Base-by-base conservation (phyloP, 1,139 yeast species). In the Arxiozyma telluris region DNA sequence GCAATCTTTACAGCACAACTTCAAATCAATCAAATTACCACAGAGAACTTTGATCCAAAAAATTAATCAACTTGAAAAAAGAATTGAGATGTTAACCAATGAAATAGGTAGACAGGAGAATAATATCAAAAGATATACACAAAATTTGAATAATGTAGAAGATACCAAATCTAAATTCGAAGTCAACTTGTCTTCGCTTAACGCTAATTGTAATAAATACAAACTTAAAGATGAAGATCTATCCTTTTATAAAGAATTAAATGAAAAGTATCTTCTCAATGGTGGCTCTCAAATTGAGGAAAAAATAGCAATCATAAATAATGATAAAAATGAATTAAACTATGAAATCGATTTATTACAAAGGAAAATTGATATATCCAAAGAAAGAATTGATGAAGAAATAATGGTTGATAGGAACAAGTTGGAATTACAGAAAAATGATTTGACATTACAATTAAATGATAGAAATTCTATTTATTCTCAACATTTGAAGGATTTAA, bases 281-380 rank as follows among this genome's bases (percentile, higher is more conserved):
- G 84, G 82, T 1, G 91, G 91, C 25, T 77, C 84, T 11, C 70
- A 75, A 44, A 73, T 83, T 47, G 84, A 83, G 57, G 83, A 80
- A 56, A 70, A 77, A 44, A 61, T 80, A 42, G 67, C 75, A 1
- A 66, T 79, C 11, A 58, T 80, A 17, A 60, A 66, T 25, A 79
- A 76, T 55, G 81, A 81, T 45, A 75, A 72, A 54, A 77, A 74
- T 4, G 75, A 80, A 12, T 53, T 78, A 2, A 62, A 64, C 6
- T 67, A 73, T 0, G 74, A 74, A 23, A 64, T 81, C 20, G 70
- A 69, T 12, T 73, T 72, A 55, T 61, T 75, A 30, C 62, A 71
- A 22, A 72, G 67, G 34, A 81, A 78, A 56, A 69, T 71, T 45
- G 65, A 70, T 1, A 69, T 73, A n/a, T 70, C 79, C 0, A 61